Evolutionary conservation across 2,329 filamentous ascomycete genomes (phyloP), one percentile per base, ranked within the genome.

Genomic region (Hypoxylon rubiginosum): DNA sequence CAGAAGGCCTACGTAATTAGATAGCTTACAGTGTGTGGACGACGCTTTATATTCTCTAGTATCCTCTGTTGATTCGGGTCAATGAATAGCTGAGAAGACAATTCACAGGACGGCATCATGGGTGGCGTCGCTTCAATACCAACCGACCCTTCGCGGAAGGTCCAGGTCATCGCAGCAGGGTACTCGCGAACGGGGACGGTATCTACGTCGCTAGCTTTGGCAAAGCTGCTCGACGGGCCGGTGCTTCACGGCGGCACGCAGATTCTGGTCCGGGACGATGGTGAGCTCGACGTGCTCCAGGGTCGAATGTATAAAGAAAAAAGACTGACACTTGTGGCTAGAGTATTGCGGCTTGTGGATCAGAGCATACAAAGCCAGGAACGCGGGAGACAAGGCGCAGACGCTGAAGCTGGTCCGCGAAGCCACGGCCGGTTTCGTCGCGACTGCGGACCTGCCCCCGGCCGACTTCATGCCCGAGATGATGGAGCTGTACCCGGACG

Each of bases 151-250:
- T 73, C 71, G 15, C 71, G 72, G 51, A 71, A 53, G 49, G 69
- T 84, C 56, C 74, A 81, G 67, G 81, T 83, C 59, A 83, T 83
- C 60, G 79, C 78, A 21, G 81, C 80, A 5, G 79, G 80, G 48
- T 80, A 79, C 64, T 77, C 83, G 13, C 79, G 84, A 53, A 86
- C 84, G 1, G 84, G 84, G 13, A 86, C 83, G 0, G 77, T 84
- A 9, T 85, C 85, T 24, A 83, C 85, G 76, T 81, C 80, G 34
- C 69, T 80, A 41, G 84, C 84, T 1, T 74, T 86, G 8, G 79
- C 77, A 63, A 82, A 80, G 60, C 77, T 86, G 3, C 80, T 85
- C 5, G 72, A 82, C 39, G 83, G 82, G 0, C 84, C 84, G 2
- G 79, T 83, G 46, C 81, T 83, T 70, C 84, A 86, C 66, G 82